Evolutionary conservation across 768 basidiomycete species (phyloP), one percentile per base, ranked within the genome.

Genomic region (Mycena amicta): DNA sequence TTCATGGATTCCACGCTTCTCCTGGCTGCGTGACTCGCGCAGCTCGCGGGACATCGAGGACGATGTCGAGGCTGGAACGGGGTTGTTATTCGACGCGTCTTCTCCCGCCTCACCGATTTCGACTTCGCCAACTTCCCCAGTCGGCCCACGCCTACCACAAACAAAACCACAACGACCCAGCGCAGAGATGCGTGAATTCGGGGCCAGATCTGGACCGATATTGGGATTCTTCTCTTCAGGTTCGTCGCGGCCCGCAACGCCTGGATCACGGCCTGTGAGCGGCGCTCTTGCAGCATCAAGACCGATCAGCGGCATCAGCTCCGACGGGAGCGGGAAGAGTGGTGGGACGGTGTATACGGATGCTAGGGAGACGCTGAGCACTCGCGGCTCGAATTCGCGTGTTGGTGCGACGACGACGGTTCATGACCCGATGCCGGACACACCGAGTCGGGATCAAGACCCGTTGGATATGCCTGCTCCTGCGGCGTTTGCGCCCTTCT

Each of bases 1-100:
- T 12, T 64, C 62, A 5, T 64, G 62, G 62, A 60, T 64, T 50
- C 59, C 62, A n/a, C 59, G 62, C 41, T 60, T 64, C 56, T 64
- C 62, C 4, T 64, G 62, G 62, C 53, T 64, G 31, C 16, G 52
- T 13, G 37, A 20, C 18, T 57, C 62, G 40, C 55, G 62, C 2
- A 47, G 33, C 30, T 55, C 53, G 16, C 23, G 53, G 18, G 53
- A 55, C 6, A 45, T 55, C 20, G 62, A 60, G 25, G 15, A 52
- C 29, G 62, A 57, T 28, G 56, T 50, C 45, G 56, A 57, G 37
- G 59, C 55, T 31, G 62, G 39, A 12, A 26, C 25, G 5, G 18
- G 53, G 31, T 20, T 52, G 30, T 47, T 64, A 3, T 64, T 64
- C 13, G 62, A 64, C 18, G 58, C 62, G 1, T 49, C 47, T 5